phyloP scores from a whole-genome alignment of 139 green algal genomes.

The Haematococcus lacustris region DNA sequence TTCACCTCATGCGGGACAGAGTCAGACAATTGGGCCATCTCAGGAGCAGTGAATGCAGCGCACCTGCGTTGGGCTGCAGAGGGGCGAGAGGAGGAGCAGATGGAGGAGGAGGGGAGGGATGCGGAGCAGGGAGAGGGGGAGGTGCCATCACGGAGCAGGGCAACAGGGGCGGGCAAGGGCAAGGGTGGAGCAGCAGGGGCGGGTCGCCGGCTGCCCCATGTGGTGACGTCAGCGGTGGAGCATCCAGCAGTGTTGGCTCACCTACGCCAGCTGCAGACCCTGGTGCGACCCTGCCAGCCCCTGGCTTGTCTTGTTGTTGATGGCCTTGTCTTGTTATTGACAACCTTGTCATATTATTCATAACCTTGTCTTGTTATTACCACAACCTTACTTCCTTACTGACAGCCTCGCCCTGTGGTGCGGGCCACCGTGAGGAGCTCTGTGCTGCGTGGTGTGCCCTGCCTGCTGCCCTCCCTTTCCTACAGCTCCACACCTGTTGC shows the following conservation, averaged over 20 bases:
- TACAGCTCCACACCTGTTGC: too few relatives aligned
- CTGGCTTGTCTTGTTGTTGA: neutral
- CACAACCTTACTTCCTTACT: neutral
- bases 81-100: too few relatives aligned
- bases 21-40: conserved; percentile 58
- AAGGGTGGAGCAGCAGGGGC: neutral
- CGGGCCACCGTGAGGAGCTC: too few relatives aligned
- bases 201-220: conserved; percentile 30
- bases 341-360: neutral
- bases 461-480: too few relatives aligned
- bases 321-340: neutral
- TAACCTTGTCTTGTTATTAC: neutral
- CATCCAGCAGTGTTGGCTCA: conserved; percentile 64
- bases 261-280: conserved; percentile 14
- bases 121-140: too few relatives aligned
- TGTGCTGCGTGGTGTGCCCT: too few relatives aligned
- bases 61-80: neutral
- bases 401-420: too few relatives aligned
- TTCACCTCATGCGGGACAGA: conserved; percentile 55
- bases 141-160: too few relatives aligned
- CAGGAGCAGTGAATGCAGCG: conserved; percentile 28
- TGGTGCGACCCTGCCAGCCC: neutral
- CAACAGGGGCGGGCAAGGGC: neutral
- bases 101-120: too few relatives aligned
- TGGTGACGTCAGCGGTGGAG: conserved; percentile 65